phyloP scores from a whole-genome alignment of 2,329 filamentous ascomycete genomes.

The Botrytis byssoidea region DNA sequence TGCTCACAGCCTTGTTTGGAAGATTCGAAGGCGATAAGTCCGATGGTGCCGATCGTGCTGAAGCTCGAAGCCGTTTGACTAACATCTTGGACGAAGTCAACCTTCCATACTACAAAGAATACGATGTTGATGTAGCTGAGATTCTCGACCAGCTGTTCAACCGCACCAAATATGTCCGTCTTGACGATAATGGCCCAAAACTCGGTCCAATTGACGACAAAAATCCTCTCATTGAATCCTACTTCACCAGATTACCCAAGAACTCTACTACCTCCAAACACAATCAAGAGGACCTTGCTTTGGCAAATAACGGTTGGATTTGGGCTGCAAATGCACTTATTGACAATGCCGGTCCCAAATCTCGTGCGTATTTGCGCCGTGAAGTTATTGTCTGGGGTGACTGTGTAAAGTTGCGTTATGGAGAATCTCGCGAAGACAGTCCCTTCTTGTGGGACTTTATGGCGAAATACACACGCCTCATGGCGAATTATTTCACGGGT shows the following conservation, averaged over 20 bases:
- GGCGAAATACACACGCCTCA: slow-evolving; percentile 84
- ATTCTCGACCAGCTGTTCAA: slow-evolving; percentile 92
- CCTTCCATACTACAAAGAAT: slow-evolving; percentile 85
- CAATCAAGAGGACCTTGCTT: slow-evolving; percentile 69
- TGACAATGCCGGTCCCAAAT: slow-evolving; percentile 88
- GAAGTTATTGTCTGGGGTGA: slow-evolving; percentile 99
- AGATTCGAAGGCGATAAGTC: slow-evolving; percentile 56
- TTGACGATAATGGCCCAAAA: slow-evolving; percentile 91
- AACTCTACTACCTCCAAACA: slow-evolving; percentile 78
- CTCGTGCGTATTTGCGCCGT: slow-evolving; percentile 88
- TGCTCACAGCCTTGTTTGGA: slow-evolving; percentile 68
- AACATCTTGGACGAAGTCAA: slow-evolving; percentile 81
- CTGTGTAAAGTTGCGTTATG: slow-evolving; percentile 95
- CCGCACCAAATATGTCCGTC: slow-evolving; percentile 87
- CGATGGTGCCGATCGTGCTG: slow-evolving; percentile 49
- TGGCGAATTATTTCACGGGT: slow-evolving; percentile 93
- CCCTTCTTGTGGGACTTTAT: slow-evolving; percentile 96
- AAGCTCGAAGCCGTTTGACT: slow-evolving; percentile 54
- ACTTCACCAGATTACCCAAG: slow-evolving; percentile 84
- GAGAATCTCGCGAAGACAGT: slow-evolving; percentile 74
- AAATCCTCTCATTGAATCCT: slow-evolving; percentile 85
- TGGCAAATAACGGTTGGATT: slow-evolving; percentile 98
- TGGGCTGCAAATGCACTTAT: slow-evolving; percentile 95
- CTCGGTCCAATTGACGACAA: slow-evolving; percentile 73
- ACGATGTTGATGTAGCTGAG: slow-evolving; percentile 76